Percentiles rank a stretch among this genome's conserved stretches.
Evolutionary conservation across 1,284 basidiomycete genomes (phyloP).

Genomic region (Pholiota adiposa): DNA sequence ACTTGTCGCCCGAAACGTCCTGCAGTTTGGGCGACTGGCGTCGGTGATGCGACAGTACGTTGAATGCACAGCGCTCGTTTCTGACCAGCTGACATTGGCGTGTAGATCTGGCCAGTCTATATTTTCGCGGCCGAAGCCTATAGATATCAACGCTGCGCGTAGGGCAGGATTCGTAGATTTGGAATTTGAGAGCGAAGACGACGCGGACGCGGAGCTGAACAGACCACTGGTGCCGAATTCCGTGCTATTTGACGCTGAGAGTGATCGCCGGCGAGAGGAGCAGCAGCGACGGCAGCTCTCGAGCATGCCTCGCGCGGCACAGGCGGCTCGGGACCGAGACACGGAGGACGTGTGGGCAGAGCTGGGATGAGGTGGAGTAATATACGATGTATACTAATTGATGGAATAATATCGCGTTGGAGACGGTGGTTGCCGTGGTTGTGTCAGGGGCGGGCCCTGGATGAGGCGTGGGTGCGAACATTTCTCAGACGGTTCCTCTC

Average conservation of each 20-base stretch:
- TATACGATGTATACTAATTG: conserved; percentile 4
- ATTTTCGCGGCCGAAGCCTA: conserved; percentile 89
- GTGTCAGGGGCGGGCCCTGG: neutral
- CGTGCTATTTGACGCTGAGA: conserved; percentile 59
- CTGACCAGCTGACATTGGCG: conserved; percentile 13
- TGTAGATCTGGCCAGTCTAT: conserved; percentile 91
- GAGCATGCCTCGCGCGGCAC: conserved; percentile 60
- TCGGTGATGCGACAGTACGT: conserved; percentile 89
- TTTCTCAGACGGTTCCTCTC: conserved; percentile 2
- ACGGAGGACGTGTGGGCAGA: conserved; percentile 75
- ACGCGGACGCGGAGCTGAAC: conserved; percentile 56
- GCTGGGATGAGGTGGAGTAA: conserved; percentile 48
- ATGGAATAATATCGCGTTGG: neutral
- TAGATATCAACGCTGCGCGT: conserved; percentile 81
- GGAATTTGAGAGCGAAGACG: conserved; percentile 72
- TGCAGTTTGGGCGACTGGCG: conserved; percentile 90
- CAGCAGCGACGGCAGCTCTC: conserved; percentile 40
- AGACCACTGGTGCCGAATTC: conserved; percentile 58
- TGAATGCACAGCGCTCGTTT: neutral
- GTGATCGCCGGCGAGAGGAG: conserved; percentile 37
- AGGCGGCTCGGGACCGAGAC: conserved; percentile 61
- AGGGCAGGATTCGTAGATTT: conserved; percentile 75
- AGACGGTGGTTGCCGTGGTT: neutral
- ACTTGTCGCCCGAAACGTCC: conserved; percentile 86
- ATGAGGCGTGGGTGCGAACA: conserved; percentile 8